These are phyloP conservation scores for Malus asiatica DNA, from an alignment of 306 rosid species.

Conservation along the genomic window DNA sequence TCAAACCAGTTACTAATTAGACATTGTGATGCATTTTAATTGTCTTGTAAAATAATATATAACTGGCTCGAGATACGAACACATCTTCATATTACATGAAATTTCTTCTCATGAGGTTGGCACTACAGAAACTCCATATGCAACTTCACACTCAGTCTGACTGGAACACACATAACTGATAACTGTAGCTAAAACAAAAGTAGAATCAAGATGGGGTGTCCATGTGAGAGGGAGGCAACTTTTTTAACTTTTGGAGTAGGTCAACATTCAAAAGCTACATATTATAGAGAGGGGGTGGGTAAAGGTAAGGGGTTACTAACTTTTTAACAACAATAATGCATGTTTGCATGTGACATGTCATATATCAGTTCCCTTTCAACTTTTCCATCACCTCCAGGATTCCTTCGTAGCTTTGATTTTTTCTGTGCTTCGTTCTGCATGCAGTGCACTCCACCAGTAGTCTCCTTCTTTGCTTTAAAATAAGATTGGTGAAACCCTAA, in stretches of 20 bases:
- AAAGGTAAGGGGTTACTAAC: slow-evolving; percentile 12
- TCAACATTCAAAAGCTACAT: slow-evolving; percentile 29
- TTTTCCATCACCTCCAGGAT: too few species aligned
- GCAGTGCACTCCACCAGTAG: neutral
- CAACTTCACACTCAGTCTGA: neutral
- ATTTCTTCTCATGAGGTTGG: too few species aligned
- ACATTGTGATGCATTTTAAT: too few species aligned
- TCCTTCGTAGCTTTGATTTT: too few species aligned
- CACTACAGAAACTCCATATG: too few species aligned
- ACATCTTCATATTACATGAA: too few species aligned
- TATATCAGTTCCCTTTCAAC: too few species aligned
- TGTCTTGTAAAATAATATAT: too few species aligned
- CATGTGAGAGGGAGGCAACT: slow-evolving; percentile 31
- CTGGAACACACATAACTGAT: neutral
- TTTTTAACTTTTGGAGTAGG: slow-evolving; percentile 35
- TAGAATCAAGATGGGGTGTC: slow-evolving; percentile 44
- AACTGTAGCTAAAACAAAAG: slow-evolving; percentile 16
- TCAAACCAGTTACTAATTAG: too few species aligned
- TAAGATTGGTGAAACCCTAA: slow-evolving; percentile 19
- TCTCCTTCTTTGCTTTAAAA: slow-evolving; percentile 20
- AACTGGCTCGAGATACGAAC: too few species aligned
- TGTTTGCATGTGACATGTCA: slow-evolving; percentile 9
- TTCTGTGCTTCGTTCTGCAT: too few species aligned
- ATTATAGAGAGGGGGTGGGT: neutral
- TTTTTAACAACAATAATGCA: slow-evolving; percentile 41